Evolutionary conservation across 805 yeast genomes (phyloP).

Genomic region (Maudiozyma turicensis): DNA sequence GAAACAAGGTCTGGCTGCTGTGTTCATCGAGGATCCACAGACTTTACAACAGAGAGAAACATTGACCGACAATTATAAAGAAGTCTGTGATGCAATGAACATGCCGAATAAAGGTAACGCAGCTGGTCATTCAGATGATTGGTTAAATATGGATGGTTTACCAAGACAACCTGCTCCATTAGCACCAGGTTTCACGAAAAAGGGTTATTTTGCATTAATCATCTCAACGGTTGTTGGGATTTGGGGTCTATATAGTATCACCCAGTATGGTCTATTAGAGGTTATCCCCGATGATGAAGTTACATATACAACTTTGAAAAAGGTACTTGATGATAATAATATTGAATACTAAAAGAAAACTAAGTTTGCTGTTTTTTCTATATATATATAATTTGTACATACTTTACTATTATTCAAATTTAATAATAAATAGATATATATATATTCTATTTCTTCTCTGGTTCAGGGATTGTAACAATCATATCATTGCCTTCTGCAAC

Average conservation of each 20-base stretch:
- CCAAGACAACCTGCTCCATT: constrained; percentile 49
- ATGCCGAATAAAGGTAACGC: constrained; percentile 55
- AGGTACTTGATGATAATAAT: constrained; percentile 24
- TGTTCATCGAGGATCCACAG: constrained; percentile 61
- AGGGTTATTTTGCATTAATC: constrained; percentile 57
- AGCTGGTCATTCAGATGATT: constrained; percentile 50
- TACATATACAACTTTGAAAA: constrained; percentile 31
- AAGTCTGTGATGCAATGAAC: constrained; percentile 39
- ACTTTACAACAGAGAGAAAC: constrained; percentile 36
- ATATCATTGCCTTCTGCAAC: constrained; percentile 30
- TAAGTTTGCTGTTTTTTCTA: not conserved
- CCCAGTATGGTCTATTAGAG: constrained; percentile 58
- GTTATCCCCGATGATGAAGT: constrained; percentile 40
- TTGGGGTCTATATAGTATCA: constrained; percentile 51
- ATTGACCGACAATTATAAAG: constrained; percentile 40
- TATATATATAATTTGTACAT: not conserved
- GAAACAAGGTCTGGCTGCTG: constrained; percentile 69
- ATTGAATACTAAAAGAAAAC: constrained; percentile 3
- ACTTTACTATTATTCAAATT: not conserved
- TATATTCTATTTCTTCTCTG: not conserved
- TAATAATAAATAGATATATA: no score
- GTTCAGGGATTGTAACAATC: constrained; percentile 1
- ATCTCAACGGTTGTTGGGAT: constrained; percentile 47
- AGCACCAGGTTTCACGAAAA: constrained; percentile 61
- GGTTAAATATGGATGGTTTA: constrained; percentile 53